phyloP scores from a whole-genome alignment of 1,284 basidiomycete genomes.

The Baeospora myosura region DNA sequence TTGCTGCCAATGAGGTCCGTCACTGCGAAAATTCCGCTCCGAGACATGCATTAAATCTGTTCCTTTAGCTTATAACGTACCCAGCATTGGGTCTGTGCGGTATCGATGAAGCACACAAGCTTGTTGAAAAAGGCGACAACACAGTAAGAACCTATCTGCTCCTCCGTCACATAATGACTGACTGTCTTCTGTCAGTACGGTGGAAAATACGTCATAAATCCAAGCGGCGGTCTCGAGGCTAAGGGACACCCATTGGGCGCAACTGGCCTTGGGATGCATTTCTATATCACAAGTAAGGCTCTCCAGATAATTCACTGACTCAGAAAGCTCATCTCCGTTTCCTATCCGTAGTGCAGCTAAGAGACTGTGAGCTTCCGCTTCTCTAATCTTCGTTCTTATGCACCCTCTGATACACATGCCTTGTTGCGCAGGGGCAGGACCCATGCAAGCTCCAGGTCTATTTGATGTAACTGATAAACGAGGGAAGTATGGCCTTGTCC shows the following conservation, averaged over 20 bases:
- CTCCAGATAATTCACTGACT: constrained; percentile 6
- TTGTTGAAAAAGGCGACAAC: constrained; percentile 75
- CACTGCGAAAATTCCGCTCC: background rate
- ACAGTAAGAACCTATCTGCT: constrained; percentile 43
- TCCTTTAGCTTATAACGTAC: constrained; percentile 66
- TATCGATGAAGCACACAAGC: constrained; percentile 62
- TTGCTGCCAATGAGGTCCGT: constrained; percentile 67
- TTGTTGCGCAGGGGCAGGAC: constrained; percentile 64
- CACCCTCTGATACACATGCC: constrained; percentile 5
- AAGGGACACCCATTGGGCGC: constrained; percentile 85
- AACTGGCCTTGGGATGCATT: constrained; percentile 83
- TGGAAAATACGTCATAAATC: constrained; percentile 84
- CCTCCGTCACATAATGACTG: constrained; percentile 4
- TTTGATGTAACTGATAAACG: constrained; percentile 55
- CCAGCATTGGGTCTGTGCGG: constrained; percentile 75
- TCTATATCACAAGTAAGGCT: constrained; percentile 72
- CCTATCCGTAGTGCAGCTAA: constrained; percentile 72
- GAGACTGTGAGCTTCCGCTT: constrained; percentile 44
- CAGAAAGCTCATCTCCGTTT: constrained; percentile 2
- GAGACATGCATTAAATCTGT: background rate
- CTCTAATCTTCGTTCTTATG: background rate
- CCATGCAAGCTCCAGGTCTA: constrained; percentile 73
- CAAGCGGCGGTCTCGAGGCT: constrained; percentile 80
- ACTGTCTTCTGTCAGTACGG: constrained; percentile 46
- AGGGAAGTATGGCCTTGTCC: constrained; percentile 75